Evolutionary conservation across 768 basidiomycete genomes (phyloP).

Genomic region (Erythrobasidium yunnanense): DNA sequence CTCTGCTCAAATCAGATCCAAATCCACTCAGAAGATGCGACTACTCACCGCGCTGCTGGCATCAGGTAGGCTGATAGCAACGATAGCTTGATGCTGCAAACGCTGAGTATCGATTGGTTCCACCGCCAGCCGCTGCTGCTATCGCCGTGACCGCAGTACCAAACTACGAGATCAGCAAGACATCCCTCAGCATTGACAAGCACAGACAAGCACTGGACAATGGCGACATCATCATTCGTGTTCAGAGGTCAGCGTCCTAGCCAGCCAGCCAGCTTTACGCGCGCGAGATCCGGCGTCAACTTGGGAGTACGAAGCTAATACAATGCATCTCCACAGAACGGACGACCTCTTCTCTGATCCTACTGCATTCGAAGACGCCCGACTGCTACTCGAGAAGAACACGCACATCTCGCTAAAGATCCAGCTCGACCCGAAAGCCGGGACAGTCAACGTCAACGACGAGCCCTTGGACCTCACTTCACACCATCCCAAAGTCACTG

Average conservation of each 20-base stretch:
- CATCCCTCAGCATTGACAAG: constrained; percentile 9
- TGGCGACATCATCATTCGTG: constrained; percentile 15
- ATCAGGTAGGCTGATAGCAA: too few relatives aligned
- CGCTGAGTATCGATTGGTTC: too few relatives aligned
- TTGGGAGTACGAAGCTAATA: too few relatives aligned
- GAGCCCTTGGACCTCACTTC: neutral
- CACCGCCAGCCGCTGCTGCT: too few relatives aligned
- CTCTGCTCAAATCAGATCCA: too few relatives aligned
- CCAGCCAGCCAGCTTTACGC: too few relatives aligned
- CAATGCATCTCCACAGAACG: too few relatives aligned
- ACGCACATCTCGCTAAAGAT: constrained; percentile 11
- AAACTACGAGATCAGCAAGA: constrained; percentile 20
- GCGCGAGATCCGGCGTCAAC: too few relatives aligned
- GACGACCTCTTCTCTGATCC: constrained; percentile 21
- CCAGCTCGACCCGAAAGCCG: constrained; percentile 5
- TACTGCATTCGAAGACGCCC: neutral
- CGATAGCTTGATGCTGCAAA: too few relatives aligned
- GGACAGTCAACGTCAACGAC: constrained; percentile 20
- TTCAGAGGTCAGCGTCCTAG: constrained; percentile 21
- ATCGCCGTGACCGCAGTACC: neutral
- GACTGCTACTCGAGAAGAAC: constrained; percentile 13
- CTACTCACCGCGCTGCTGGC: too few relatives aligned
- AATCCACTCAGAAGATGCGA: too few relatives aligned
- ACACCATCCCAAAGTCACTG: neutral
- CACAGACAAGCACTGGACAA: constrained; percentile 21